phyloP scores from a whole-genome alignment of 805 yeast species.

The Yarrowia sp. region DNA sequence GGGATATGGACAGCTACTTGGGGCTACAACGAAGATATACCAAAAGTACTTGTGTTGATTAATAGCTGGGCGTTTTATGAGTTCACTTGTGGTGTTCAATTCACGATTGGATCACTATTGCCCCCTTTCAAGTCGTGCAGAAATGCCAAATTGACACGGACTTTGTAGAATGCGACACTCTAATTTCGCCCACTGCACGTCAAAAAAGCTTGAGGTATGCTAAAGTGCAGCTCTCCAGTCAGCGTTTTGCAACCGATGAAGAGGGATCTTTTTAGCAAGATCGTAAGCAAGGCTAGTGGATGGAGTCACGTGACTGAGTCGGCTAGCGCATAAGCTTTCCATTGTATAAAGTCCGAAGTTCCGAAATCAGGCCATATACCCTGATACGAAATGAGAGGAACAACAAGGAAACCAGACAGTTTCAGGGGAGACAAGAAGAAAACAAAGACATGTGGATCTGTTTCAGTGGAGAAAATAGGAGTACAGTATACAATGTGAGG shows the following conservation, averaged over 20 bases:
- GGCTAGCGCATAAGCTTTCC: neutral
- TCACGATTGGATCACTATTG: too few relatives aligned
- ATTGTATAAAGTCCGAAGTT: neutral
- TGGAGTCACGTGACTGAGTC: neutral
- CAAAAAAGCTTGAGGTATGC: neutral
- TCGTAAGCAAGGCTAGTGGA: neutral
- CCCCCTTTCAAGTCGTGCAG: neutral
- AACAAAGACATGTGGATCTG: neutral
- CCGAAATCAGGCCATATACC: neutral
- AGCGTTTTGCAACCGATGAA: neutral
- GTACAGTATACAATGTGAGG: neutral
- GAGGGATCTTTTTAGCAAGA: neutral
- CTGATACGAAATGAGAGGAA: too few relatives aligned
- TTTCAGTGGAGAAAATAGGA: neutral
- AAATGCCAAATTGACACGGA: neutral
- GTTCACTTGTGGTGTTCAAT: neutral
- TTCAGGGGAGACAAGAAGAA: neutral
- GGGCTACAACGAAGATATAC: too few relatives aligned
- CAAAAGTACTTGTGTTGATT: too few relatives aligned
- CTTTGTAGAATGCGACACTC: neutral
- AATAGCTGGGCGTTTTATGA: too few relatives aligned
- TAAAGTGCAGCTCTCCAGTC: neutral
- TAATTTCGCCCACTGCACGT: neutral
- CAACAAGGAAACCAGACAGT: too few relatives aligned
- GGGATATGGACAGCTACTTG: too few relatives aligned